Evolutionary conservation across 2,329 filamentous ascomycete genomes (phyloP), one percentile per base, ranked within the genome.

Genomic region (Neonectria neomacrospora): DNA sequence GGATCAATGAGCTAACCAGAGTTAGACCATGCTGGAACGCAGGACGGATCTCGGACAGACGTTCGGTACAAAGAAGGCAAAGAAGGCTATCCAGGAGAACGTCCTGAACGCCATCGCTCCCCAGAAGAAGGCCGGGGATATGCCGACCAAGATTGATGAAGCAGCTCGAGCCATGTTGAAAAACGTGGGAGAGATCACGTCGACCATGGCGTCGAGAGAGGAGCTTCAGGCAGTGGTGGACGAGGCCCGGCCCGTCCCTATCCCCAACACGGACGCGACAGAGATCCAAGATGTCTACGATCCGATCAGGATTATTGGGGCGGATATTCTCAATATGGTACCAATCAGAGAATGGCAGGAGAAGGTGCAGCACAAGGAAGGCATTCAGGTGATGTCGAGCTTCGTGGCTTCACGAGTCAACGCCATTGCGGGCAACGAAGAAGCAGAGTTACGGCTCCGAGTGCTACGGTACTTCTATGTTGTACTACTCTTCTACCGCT

Each of bases 21-120:
- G 62, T 18, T 70, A 90, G 87, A 85, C 81, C 47, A 85, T 85
- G 72, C 80, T 85, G 71, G 86, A 90, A 28, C 86, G 86, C 74
- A 87, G 87, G 70, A 90, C 88, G 70, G 87, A 90, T 2, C 87
- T 96, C 12, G 91, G 91, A 42, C 85, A 91, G 71, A 88, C 90
- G 32, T 96, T 96, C 73, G 93, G 93, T 76, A 95, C 92, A 26
- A 94, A 92, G 81, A 95, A 94, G 79, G 91, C 92, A 22, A 91
- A 90, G 83, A 95, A 94, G 80, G 90, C 88, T 1, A 88, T 96
- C 69, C 83, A 85, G 28, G 86, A 89, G 59, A 83, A 86, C 67
- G 88, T 88, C 2, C 85, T 91, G 71, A 94, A 94, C 73, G 90
- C 91, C 18, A 93, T 95, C 69, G 80, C 79, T 44, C 78, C 82